These are phyloP conservation scores for Haplosporangium sp. DNA, from an alignment of 371 early-diverging fungal species.

Conservation along the genomic window DNA sequence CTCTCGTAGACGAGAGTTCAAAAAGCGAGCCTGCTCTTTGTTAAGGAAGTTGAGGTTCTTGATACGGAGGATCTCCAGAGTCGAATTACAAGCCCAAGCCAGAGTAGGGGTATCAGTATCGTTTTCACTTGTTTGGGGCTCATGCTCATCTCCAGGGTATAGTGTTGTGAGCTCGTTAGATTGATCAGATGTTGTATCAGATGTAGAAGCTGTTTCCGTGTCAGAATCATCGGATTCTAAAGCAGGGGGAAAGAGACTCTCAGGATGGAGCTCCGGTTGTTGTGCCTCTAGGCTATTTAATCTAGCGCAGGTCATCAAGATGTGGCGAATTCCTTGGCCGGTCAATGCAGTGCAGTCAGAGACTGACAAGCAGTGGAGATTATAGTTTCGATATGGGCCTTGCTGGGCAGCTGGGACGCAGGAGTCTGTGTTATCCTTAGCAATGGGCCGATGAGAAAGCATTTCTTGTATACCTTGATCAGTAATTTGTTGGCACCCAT, in stretches of 20 bases:
- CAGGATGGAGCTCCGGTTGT: slow-evolving; percentile 52
- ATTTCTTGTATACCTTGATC: slow-evolving; percentile 48
- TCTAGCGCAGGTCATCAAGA: slow-evolving; percentile 42
- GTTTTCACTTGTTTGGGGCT: not conserved
- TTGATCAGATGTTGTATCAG: not conserved
- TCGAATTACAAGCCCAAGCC: slow-evolving; percentile 39
- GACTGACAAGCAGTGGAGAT: slow-evolving; percentile 27
- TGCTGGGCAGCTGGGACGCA: not conserved
- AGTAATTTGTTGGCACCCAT: slow-evolving; percentile 45
- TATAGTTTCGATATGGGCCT: slow-evolving; percentile 23
- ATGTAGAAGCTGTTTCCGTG: not conserved
- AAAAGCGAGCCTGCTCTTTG: slow-evolving; percentile 20
- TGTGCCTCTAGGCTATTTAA: slow-evolving; percentile 34
- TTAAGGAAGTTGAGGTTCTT: slow-evolving; percentile 41
- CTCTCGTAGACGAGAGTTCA: slow-evolving; percentile 46
- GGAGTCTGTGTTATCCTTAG: not conserved
- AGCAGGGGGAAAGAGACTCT: slow-evolving; percentile 40
- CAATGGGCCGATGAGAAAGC: slow-evolving; percentile 19
- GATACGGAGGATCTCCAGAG: slow-evolving; percentile 38
- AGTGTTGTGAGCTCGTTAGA: slow-evolving; percentile 11
- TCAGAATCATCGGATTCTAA: slow-evolving; percentile 23
- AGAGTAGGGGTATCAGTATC: not conserved
- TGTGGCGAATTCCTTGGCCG: slow-evolving; percentile 43
- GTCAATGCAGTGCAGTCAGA: slow-evolving; percentile 45
- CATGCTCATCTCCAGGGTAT: slow-evolving; percentile 23